Evolutionary conservation across 768 basidiomycete species (phyloP).

Genomic region (Russula virescens): DNA sequence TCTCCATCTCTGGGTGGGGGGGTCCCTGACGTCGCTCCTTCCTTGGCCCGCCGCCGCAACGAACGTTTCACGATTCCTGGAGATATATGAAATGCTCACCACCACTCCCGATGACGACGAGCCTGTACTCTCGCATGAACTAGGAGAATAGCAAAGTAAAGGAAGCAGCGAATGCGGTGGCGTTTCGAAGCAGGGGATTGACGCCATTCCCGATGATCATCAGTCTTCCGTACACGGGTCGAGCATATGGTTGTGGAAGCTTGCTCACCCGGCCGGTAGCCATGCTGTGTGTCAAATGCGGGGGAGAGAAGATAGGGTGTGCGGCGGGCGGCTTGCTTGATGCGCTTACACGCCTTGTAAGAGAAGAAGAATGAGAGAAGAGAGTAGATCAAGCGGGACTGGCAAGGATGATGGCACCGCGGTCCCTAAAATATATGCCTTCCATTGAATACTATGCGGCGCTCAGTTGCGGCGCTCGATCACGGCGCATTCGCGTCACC

Average conservation of each 20-base stretch:
- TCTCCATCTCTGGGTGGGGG: no score
- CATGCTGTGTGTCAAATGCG: not conserved
- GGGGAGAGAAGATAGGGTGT: no score
- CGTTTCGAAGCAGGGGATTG: not conserved
- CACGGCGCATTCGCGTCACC: no score
- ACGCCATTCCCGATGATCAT: no score
- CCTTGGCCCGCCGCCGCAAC: no score
- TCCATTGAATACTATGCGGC: not conserved
- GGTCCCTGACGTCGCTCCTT: no score
- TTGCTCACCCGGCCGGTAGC: conserved; percentile 31
- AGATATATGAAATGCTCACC: conserved; percentile 42
- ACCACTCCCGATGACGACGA: conserved; percentile 97
- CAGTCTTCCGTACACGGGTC: not conserved
- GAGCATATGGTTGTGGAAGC: conserved; percentile 72
- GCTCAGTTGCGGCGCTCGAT: not conserved
- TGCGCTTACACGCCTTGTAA: not conserved
- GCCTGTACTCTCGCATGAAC: conserved; percentile 94
- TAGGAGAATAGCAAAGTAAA: conserved; percentile 30
- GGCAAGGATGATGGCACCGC: not conserved
- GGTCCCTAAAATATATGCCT: not conserved
- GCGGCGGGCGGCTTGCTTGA: not conserved
- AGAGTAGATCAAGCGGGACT: not conserved
- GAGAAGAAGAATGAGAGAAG: not conserved
- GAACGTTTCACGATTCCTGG: no score
- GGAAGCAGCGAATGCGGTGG: no score